phyloP scores from a whole-genome alignment of 306 rosid species.

The Prunus mira region DNA sequence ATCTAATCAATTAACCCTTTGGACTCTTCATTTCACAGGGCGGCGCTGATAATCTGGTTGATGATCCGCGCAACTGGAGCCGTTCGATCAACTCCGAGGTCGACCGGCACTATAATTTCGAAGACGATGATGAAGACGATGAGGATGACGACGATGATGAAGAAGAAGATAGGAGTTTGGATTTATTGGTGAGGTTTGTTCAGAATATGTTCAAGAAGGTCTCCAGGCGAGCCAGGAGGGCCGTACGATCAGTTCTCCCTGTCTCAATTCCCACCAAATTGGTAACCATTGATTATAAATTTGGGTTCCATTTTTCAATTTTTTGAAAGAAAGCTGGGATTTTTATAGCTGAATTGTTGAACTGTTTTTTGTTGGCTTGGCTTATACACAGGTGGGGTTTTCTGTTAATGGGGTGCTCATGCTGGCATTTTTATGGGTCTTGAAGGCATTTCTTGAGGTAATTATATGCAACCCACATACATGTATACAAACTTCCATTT shows the following conservation, averaged over 20 bases:
- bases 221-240: conserved; percentile 60
- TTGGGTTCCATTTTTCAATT: background rate
- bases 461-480: background rate
- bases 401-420: conserved; percentile 65
- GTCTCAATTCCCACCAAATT: conserved; percentile 52
- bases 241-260: conserved; percentile 75
- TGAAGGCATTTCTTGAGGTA: conserved; percentile 84
- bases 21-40: conserved; percentile 34
- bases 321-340: no score
- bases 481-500: background rate
- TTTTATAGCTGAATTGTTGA: background rate
- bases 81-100: conserved; percentile 34
- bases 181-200: conserved; percentile 60
- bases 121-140: conserved; percentile 35
- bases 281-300: conserved; percentile 28
- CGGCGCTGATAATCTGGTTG: conserved; percentile 30
- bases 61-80: conserved; percentile 56
- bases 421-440: conserved; percentile 65
- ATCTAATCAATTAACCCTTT: background rate
- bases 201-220: conserved; percentile 63
- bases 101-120: conserved; percentile 8
- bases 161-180: conserved; percentile 73
- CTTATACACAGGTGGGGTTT: conserved; percentile 47
- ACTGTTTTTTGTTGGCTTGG: background rate
- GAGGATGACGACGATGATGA: conserved; percentile 42